phyloP scores from a whole-genome alignment of 352 stramenopile species.

The Phytophthora rubi region DNA sequence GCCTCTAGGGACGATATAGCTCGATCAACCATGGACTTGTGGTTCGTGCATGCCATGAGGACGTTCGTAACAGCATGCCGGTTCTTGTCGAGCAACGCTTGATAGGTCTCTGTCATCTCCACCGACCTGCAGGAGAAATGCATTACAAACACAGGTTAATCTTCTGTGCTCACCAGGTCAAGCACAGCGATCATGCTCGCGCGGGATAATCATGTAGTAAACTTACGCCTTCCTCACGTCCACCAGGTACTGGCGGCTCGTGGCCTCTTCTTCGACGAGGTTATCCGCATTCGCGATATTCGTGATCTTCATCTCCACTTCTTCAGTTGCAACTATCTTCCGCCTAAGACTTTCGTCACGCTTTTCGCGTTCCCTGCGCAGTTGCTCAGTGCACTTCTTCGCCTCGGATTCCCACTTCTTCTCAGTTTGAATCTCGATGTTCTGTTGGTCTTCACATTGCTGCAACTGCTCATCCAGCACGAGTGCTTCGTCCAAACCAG shows the following conservation, averaged over 20 bases:
- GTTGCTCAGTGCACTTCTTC: conserved; percentile 64
- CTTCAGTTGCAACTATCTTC: conserved; percentile 61
- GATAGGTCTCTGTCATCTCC: conserved; percentile 58
- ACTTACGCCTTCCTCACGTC: conserved; percentile 68
- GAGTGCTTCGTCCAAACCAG: conserved; percentile 64
- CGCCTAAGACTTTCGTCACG: conserved; percentile 48
- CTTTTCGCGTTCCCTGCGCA: conserved; percentile 60
- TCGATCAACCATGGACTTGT: conserved; percentile 69
- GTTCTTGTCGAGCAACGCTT: conserved; percentile 64
- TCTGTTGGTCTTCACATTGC: conserved; percentile 56
- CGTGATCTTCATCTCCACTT: conserved; percentile 76
- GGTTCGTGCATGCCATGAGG: conserved; percentile 66
- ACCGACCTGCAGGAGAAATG: conserved; percentile 37
- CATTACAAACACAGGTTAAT: conserved; percentile 13
- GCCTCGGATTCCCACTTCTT: conserved; percentile 49
- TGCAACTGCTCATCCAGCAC: conserved; percentile 63
- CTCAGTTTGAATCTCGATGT: conserved; percentile 61
- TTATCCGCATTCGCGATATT: conserved; percentile 71
- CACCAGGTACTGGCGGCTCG: conserved; percentile 49
- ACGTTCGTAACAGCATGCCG: conserved; percentile 65
- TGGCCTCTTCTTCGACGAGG: conserved; percentile 47
- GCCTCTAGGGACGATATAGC: conserved; percentile 66
- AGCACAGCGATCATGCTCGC: not conserved
- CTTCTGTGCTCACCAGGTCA: not conserved
- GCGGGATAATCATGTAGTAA: not conserved